Conservation (phyloP, 1,284 basidiomycete species). For the Tilletiopsis washingtonensis region DNA sequence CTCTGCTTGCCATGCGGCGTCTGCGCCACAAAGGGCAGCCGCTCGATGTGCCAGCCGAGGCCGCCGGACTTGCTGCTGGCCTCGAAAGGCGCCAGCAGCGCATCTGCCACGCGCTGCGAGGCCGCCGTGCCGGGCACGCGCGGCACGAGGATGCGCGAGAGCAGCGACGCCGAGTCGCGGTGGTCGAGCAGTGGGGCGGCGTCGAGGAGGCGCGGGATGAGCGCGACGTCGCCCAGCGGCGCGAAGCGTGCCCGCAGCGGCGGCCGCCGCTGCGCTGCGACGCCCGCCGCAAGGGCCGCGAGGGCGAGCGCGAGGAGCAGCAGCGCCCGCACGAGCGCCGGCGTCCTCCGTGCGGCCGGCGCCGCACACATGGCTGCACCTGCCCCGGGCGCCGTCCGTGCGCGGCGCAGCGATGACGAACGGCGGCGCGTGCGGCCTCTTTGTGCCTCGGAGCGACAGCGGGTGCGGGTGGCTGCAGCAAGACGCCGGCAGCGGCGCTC, state of each 20-base stretch:
- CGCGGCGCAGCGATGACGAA: too few relatives aligned
- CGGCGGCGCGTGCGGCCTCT: too few relatives aligned
- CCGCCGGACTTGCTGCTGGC: background rate
- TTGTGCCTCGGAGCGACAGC: too few relatives aligned
- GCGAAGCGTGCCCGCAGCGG: background rate
- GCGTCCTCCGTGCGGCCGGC: too few relatives aligned
- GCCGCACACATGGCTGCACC: too few relatives aligned
- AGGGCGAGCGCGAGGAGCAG: too few relatives aligned
- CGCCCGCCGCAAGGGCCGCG: too few relatives aligned
- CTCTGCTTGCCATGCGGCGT: constrained; percentile 75
- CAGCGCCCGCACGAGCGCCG: too few relatives aligned
- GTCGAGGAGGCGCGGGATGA: constrained; percentile 14
- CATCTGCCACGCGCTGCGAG: constrained; percentile 23
- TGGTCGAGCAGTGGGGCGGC: constrained; percentile 22
- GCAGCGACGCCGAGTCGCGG: constrained; percentile 18
- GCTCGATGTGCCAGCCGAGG: constrained; percentile 38
- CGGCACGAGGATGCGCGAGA: constrained; percentile 41
- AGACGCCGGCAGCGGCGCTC: too few relatives aligned
- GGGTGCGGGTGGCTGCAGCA: too few relatives aligned
- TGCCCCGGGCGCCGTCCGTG: too few relatives aligned
- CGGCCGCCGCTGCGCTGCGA: background rate
- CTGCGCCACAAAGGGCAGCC: constrained; percentile 19
- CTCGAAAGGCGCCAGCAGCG: constrained; percentile 24
- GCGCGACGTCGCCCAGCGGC: background rate
- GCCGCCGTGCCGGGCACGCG: constrained; percentile 36